A percentile compares a stretch with the other conserved stretches of the same genome.
phyloP scores from a whole-genome alignment of 495 filamentous ascomycete species.

The Copromyces sp. region DNA sequence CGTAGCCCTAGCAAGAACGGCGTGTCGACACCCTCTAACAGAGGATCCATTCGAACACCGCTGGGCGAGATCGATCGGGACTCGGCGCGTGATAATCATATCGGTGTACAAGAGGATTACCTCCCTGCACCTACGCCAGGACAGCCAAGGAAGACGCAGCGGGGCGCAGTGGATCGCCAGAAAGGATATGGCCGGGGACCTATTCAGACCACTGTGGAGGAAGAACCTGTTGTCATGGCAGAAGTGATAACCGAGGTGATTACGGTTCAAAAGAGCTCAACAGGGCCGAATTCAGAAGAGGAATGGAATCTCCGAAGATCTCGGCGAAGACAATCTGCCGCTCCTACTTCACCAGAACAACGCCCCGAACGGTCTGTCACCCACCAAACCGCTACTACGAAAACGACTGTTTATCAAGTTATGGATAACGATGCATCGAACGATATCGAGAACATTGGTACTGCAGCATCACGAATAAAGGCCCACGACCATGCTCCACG shows the following conservation, averaged over 20 bases:
- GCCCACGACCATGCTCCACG: constrained; percentile 51
- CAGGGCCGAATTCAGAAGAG: constrained; percentile 65
- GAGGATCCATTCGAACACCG: constrained; percentile 63
- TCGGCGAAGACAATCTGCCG: constrained; percentile 44
- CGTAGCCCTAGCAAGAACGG: constrained; percentile 41
- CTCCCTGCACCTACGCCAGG: constrained; percentile 92
- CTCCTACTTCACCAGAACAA: constrained; percentile 32
- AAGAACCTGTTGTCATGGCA: constrained; percentile 15
- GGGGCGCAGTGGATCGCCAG: constrained; percentile 32
- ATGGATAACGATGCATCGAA: constrained; percentile 47
- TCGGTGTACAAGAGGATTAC: constrained; percentile 61
- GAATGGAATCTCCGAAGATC: constrained; percentile 62
- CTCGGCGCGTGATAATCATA: constrained; percentile 40
- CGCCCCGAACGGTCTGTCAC: constrained; percentile 29
- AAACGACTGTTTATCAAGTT: constrained; percentile 44
- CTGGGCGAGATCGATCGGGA: constrained; percentile 87
- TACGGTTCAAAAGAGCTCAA: constrained; percentile 40
- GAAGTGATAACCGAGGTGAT: constrained; percentile 29
- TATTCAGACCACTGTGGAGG: constrained; percentile 34
- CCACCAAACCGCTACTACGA: constrained; percentile 53
- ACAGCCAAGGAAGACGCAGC: constrained; percentile 81
- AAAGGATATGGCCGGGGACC: constrained; percentile 40
- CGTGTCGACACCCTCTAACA: constrained; percentile 68
- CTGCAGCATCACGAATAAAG: constrained; percentile 45
- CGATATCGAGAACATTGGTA: constrained; percentile 43